A percentile compares a stretch with the other conserved stretches of the same genome.
Evolutionary conservation across 257 asterid species (phyloP).

Genomic region (Nicotiana undulata): DNA sequence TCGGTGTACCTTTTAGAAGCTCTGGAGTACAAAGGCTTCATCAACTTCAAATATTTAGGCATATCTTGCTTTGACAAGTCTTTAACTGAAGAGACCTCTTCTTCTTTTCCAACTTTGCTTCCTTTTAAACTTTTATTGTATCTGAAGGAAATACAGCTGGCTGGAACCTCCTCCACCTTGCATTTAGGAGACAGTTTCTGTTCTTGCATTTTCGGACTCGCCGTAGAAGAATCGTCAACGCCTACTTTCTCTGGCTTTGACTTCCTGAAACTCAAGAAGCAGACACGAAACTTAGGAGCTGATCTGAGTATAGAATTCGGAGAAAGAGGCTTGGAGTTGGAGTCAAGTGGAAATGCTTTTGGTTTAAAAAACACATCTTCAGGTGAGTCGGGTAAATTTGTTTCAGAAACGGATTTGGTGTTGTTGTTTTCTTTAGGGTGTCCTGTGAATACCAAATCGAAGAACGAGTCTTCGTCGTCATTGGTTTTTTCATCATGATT

Average conservation of each 20-base stretch:
- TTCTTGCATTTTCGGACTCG: conserved; percentile 9
- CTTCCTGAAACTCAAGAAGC: conserved; percentile 45
- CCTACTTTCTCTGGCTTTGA: conserved; percentile 32
- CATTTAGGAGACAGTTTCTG: conserved; percentile 14
- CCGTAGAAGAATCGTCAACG: conserved; percentile 6
- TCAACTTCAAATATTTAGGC: conserved; percentile 48
- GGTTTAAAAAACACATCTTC: conserved; percentile 28
- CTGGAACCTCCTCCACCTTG: too few species aligned
- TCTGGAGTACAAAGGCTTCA: conserved; percentile 43
- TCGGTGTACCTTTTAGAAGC: conserved; percentile 36
- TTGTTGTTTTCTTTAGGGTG: neutral
- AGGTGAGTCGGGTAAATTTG: conserved; percentile 23
- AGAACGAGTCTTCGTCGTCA: conserved; percentile 59
- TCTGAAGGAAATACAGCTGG: too few species aligned
- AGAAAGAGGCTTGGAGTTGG: conserved; percentile 29
- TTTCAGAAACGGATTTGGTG: neutral
- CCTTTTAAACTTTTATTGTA: too few species aligned
- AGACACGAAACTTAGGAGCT: conserved; percentile 47
- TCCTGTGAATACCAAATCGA: conserved; percentile 49
- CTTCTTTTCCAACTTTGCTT: neutral
- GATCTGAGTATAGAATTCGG: conserved; percentile 51
- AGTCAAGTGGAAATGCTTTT: conserved; percentile 12
- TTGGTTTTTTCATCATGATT: conserved; percentile 30
- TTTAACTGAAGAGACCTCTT: conserved; percentile 3
- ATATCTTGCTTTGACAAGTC: conserved; percentile 17